phyloP scores from a whole-genome alignment of 176 grass and related monocot species.

The Elaeis guineensis region DNA sequence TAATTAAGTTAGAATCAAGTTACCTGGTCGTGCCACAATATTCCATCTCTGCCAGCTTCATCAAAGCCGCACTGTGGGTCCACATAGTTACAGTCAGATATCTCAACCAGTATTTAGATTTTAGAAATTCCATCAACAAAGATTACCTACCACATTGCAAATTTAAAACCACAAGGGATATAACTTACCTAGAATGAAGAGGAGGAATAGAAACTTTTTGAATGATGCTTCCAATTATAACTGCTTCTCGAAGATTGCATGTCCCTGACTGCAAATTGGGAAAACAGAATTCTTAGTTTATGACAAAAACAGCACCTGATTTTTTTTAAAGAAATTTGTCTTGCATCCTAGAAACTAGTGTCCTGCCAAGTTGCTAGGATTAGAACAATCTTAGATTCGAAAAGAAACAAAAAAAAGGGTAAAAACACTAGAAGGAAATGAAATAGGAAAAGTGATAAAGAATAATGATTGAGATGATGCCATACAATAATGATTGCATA shows the following conservation, averaged over 20 bases:
- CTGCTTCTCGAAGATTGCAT: conserved; percentile 83
- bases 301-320: no score
- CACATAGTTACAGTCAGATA: no score
- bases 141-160: no score
- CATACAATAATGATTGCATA: conserved; percentile 17
- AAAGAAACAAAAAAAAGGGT: no score
- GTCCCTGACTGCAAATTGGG: conserved; percentile 44
- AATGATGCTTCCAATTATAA: conserved; percentile 94
- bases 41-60: conserved; percentile 86
- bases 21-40: conserved; percentile 97
- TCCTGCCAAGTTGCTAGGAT: no score
- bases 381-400: no score
- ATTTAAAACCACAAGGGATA: no score
- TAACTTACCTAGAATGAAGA: conserved; percentile 69
- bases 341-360: no score
- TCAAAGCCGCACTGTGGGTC: conserved; percentile 59
- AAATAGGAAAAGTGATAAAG: neutral
- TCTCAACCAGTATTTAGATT: no score
- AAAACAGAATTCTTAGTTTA: neutral
- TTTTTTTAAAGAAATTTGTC: no score
- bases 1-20: neutral
- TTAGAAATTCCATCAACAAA: no score
- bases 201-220: conserved; percentile 82
- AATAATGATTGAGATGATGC: neutral
- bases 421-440: neutral